These are phyloP conservation scores for Chlamydomonas sp. DNA, from an alignment of 139 green algal species.

Conservation along the genomic window DNA sequence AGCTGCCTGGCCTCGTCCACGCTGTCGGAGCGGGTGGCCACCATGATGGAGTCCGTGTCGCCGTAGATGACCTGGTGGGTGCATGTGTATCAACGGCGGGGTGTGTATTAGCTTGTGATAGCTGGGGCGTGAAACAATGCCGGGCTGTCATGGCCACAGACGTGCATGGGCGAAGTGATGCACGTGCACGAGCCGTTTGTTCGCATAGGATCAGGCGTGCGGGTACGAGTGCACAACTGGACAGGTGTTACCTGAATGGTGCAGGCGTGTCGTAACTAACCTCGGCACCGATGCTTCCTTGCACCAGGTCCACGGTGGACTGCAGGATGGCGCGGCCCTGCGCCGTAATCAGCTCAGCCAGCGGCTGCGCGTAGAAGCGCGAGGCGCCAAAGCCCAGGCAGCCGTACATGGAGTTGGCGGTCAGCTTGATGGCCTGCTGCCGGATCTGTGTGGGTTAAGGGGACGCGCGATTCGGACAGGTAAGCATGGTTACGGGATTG, in stretches of 20 bases:
- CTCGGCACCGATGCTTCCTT: slow-evolving; percentile 59
- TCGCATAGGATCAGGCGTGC: too few species aligned
- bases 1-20: slow-evolving; percentile 74
- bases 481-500: neutral
- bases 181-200: too few species aligned
- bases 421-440: slow-evolving; percentile 93
- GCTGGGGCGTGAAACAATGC: neutral
- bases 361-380: slow-evolving; percentile 93
- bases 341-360: slow-evolving; percentile 95
- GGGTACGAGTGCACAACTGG: too few species aligned
- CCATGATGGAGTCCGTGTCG: slow-evolving; percentile 99
- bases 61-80: slow-evolving; percentile 94
- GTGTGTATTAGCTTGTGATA: neutral
- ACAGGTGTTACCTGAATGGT: too few species aligned
- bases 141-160: too few species aligned
- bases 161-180: too few species aligned
- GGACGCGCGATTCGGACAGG: neutral
- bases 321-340: slow-evolving; percentile 95
- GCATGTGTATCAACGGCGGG: neutral
- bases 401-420: slow-evolving; percentile 98
- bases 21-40: slow-evolving; percentile 83
- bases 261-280: slow-evolving; percentile 13
- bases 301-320: slow-evolving; percentile 94
- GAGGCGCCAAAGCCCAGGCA: slow-evolving; percentile 95
- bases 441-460: neutral